phyloP scores from a whole-genome alignment of 1,139 yeast species.

The Casaregolazyma lundiana region DNA sequence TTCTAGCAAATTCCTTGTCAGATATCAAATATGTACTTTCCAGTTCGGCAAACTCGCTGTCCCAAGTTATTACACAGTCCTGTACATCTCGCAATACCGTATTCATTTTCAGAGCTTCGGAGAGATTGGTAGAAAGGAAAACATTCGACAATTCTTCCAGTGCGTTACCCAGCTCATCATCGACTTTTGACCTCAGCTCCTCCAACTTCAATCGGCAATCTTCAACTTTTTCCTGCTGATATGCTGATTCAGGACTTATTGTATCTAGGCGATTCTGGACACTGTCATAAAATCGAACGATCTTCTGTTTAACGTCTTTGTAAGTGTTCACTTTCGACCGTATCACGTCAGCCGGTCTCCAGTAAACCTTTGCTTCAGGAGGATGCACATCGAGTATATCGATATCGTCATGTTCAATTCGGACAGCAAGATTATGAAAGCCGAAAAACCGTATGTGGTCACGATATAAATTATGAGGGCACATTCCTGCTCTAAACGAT shows the following conservation, averaged over 20 bases:
- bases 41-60: conserved; percentile 75
- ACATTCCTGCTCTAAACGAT: conserved; percentile 48
- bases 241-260: conserved; percentile 73
- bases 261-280: conserved; percentile 66
- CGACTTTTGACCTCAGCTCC: conserved; percentile 52
- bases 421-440: conserved; percentile 69
- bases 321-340: conserved; percentile 63
- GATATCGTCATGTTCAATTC: conserved; percentile 71
- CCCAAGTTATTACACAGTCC: conserved; percentile 85
- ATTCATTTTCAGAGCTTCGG: conserved; percentile 68
- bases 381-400: conserved; percentile 74
- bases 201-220: conserved; percentile 60
- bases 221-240: conserved; percentile 58
- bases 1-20: conserved; percentile 87
- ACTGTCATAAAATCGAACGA: conserved; percentile 64
- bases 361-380: conserved; percentile 67
- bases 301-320: conserved; percentile 49
- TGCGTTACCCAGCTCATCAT: conserved; percentile 48
- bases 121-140: conserved; percentile 54
- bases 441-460: conserved; percentile 85
- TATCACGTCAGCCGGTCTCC: conserved; percentile 71
- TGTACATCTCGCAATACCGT: conserved; percentile 66
- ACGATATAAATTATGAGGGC: conserved; percentile 74
- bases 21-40: conserved; percentile 78
- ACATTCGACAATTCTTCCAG: conserved; percentile 46